Evolutionary conservation across 1,284 basidiomycete genomes (phyloP).

Genomic region (Ustilago sp.): DNA sequence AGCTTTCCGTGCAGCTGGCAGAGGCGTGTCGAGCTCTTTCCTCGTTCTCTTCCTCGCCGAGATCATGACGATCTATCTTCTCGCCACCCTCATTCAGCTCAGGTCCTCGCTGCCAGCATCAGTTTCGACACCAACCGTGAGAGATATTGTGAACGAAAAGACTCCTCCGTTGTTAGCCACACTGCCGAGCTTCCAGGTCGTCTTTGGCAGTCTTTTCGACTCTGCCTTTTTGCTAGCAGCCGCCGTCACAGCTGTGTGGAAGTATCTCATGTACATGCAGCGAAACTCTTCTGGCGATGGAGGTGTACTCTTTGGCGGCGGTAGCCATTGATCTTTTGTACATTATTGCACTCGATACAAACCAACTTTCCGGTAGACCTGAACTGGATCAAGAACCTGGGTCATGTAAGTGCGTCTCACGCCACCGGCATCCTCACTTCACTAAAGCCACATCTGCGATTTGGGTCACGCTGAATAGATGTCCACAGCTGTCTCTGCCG

Average conservation of each 20-base stretch:
- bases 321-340: conserved; percentile 11
- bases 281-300: conserved; percentile 35
- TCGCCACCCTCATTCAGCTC: conserved; percentile 71
- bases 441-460: not conserved
- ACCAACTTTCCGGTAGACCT: not conserved
- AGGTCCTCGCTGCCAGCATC: conserved; percentile 62
- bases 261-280: conserved; percentile 44
- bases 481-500: conserved; percentile 39
- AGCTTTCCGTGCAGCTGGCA: conserved; percentile 69
- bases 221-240: conserved; percentile 69
- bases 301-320: conserved; percentile 37
- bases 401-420: not conserved
- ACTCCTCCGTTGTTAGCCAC: conserved; percentile 66
- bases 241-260: conserved; percentile 46
- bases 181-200: conserved; percentile 70
- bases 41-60: conserved; percentile 71
- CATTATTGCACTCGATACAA: not conserved
- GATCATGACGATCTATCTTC: conserved; percentile 71
- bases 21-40: conserved; percentile 70
- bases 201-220: conserved; percentile 70
- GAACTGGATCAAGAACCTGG: not conserved
- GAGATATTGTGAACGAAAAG: not conserved
- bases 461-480: not conserved
- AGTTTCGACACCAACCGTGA: conserved; percentile 4
- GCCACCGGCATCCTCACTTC: not conserved